Base-by-base conservation (phyloP, 805 yeast species). In the Metschnikowia arizonensis region DNA sequence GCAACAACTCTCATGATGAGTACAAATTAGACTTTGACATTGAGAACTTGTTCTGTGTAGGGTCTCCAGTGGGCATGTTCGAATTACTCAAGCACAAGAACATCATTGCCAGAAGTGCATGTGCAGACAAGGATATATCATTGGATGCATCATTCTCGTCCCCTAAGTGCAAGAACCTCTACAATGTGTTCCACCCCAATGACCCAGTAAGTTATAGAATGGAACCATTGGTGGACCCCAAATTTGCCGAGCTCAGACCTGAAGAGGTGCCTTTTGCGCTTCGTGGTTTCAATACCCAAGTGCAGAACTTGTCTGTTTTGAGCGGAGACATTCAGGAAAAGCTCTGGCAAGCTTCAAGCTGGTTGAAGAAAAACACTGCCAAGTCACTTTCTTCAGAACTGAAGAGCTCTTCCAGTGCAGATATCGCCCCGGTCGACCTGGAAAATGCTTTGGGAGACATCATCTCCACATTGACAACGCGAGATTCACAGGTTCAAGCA, bases 131-230 rank as follows among this genome's bases (percentile, higher is more conserved):
- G 5, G 48, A 45, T 21, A 34, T 49, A 14, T 33, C 34, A 2
- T 26, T 42, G 19, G 50, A 47, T 14, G 47, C 50, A 6, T 33
- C 46, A 10, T 61, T 57, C 45, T 62, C 68, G 7, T 63, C 76
- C 3, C 88, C 93, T 3, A 74, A 73, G 26, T 82, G 85, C 50
- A 65, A 71, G 2, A 85, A 85, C 56, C 62, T 85, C 34, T 93
- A 85, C 66, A 91, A 91, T 59, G 66, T 93, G 5, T 88, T 85
- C 66, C 95, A 91, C 55, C 87, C 91, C 0, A 83, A 95, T 52
- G 99, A 91, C 59, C 96, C 97, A 0, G 83, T 93, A 33, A 90
- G 91, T 0, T 88, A 90, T 57, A 71, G 98, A 45, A 65, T 90
- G 47, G 99, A 91, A 62, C 99, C 99, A 1, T 66, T 91, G 46